phyloP scores from a whole-genome alignment of 2,329 filamentous ascomycete genomes.

The Phaeosphaeria sp. region DNA sequence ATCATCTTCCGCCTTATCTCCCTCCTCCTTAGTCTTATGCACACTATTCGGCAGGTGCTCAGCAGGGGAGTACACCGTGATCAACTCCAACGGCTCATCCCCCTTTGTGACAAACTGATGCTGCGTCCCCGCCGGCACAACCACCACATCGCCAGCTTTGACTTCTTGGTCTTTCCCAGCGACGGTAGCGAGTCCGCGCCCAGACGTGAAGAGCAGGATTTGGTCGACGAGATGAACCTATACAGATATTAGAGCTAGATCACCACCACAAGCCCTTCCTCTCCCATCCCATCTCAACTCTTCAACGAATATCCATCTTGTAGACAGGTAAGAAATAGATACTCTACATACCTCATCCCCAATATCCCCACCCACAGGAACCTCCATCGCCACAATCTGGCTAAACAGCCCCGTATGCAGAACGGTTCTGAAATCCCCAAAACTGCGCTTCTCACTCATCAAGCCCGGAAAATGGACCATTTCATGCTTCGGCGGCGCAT shows the following conservation, averaged over 20 bases:
- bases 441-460: slow-evolving; percentile 61
- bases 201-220: slow-evolving; percentile 68
- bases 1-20: slow-evolving; percentile 66
- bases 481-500: slow-evolving; percentile 47
- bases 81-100: slow-evolving; percentile 64
- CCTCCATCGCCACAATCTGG: slow-evolving; percentile 69
- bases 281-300: no score
- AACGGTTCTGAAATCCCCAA: slow-evolving; percentile 66
- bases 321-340: no score
- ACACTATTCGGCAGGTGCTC: slow-evolving; percentile 67
- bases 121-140: slow-evolving; percentile 70
- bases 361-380: slow-evolving; percentile 68
- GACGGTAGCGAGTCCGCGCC: slow-evolving; percentile 64
- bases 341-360: no score
- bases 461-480: slow-evolving; percentile 69
- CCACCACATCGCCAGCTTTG: slow-evolving; percentile 63
- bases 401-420: slow-evolving; percentile 68
- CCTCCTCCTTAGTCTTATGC: slow-evolving; percentile 68
- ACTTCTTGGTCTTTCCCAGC: slow-evolving; percentile 64
- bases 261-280: no score
- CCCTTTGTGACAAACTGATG: slow-evolving; percentile 71
- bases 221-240: slow-evolving; percentile 69
- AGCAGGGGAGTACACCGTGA: slow-evolving; percentile 68
- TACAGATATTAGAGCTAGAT: no score
- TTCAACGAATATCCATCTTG: no score